Conservation (phyloP, 164 flowering plant genomes). For the Vitis labrusca region DNA sequence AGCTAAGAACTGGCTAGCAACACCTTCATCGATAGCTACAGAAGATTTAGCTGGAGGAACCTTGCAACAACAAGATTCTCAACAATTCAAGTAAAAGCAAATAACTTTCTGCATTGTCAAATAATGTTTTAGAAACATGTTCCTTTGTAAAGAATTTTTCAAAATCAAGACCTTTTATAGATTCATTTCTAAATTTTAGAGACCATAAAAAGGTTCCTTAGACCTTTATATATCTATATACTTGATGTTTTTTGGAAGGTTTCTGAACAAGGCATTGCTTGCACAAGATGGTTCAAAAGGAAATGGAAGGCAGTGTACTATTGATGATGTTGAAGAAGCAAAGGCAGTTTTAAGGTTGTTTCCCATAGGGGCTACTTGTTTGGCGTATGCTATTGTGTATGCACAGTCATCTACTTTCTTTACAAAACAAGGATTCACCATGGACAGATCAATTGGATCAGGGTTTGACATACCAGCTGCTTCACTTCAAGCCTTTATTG, state of each 20-base stretch:
- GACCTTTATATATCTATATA: too few species aligned
- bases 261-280: slow-evolving; percentile 36
- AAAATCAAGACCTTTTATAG: too few species aligned
- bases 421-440: slow-evolving; percentile 39
- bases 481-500: slow-evolving; percentile 34
- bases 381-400: slow-evolving; percentile 33
- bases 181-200: too few species aligned
- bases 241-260: slow-evolving; percentile 18
- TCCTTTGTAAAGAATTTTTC: too few species aligned
- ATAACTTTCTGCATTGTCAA: too few species aligned
- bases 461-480: slow-evolving; percentile 34
- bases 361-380: slow-evolving; percentile 34
- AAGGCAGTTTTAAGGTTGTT: slow-evolving; percentile 29
- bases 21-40: slow-evolving; percentile 5
- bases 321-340: slow-evolving; percentile 40
- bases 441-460: slow-evolving; percentile 32
- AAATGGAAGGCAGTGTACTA: slow-evolving; percentile 10
- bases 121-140: too few species aligned
- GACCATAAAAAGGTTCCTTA: too few species aligned
- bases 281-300: slow-evolving; percentile 12
- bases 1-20: slow-evolving; percentile 29
- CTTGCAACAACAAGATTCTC: slow-evolving; percentile 10
- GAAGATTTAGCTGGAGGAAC: slow-evolving; percentile 23
- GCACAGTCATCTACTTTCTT: slow-evolving; percentile 40
- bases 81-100: slow-evolving; percentile 35